Base-by-base conservation (phyloP, 306 rosid genomes). In the Trifolium fragiferum region DNA sequence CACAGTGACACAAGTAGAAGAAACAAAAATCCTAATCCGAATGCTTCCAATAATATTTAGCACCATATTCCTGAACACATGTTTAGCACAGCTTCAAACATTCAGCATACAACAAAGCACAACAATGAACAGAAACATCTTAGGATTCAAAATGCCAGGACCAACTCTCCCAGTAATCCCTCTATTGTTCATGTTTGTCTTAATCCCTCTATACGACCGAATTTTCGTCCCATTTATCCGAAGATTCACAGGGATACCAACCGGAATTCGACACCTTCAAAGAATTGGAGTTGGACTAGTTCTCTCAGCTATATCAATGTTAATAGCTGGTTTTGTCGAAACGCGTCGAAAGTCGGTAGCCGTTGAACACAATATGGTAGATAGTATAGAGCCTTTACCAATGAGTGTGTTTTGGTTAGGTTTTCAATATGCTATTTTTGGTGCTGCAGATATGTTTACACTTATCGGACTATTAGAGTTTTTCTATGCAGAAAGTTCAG, bases 11-110 rank as follows among this genome's bases (percentile, higher is more conserved):
- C 96, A 91, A 81, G 92, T 90, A 16, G 98, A 93, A 86, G 92
- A 93, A 84, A 83, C 96, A 20, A 93, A 93, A 84, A 92, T 86
- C 55, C 53, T 93, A 67, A 76, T 93, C 59, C 86, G 98, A 70
- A 90, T 90, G 97, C 87, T 93, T 11, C 98, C 97, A 33, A 89
- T 93, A 59, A 87, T 93, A 73, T 12, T 89, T 1, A 87, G 96
- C 74, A 93, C 97, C 18, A 84, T 93, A 75, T 89, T 93, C 58
- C 84, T 88, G 90, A 90, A 86, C 74, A 87, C 93, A n/a, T 93
- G 98, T 77, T 60, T 91, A 81, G 98, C 97, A 11, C 97, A 90
- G 44, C 93, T 93, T 74, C 97, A 90, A 60, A 93, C 97, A 2
- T 90, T 90, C 85, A 79, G 92, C 5, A 53, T 93, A 62, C 90